phyloP scores from a whole-genome alignment of 2,329 filamentous ascomycete species.

The Phaeosphaeria sp. region DNA sequence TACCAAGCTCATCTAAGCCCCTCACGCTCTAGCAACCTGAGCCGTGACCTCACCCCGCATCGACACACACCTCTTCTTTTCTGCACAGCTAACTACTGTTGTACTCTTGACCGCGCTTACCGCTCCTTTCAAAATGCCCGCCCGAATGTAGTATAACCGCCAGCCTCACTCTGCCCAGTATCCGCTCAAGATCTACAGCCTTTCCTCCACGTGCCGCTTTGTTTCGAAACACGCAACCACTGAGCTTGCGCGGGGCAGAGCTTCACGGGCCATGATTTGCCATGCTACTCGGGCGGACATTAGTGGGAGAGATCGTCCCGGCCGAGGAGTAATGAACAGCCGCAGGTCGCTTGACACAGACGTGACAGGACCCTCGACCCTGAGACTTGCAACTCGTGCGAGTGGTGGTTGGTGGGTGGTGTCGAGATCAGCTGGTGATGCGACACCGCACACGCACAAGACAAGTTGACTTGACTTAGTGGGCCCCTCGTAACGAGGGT shows the following conservation, averaged over 20 bases:
- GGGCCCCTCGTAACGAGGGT: neutral
- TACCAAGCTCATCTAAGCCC: neutral
- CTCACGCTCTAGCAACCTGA: slow-evolving; percentile 3
- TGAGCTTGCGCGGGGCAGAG: neutral
- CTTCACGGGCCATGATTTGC: neutral
- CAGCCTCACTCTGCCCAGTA: neutral
- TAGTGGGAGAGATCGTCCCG: neutral
- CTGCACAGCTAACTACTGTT: neutral
- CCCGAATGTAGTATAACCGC: neutral
- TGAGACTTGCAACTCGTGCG: no score
- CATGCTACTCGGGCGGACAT: neutral
- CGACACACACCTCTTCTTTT: neutral
- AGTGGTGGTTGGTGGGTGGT: no score
- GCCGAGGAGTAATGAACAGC: neutral
- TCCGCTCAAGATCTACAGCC: neutral
- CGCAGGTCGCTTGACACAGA: no score
- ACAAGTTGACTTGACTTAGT: no score
- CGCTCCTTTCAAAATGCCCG: slow-evolving; percentile 3
- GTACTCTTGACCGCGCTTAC: slow-evolving; percentile 7
- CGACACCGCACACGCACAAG: no score
- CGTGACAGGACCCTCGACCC: no score
- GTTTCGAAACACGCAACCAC: neutral
- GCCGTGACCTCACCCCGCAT: slow-evolving; percentile 39
- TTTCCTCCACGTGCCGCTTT: neutral
- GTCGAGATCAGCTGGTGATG: no score